These are phyloP conservation scores for Starmerella vaccinii DNA, from an alignment of 805 yeast genomes.

Conservation along the genomic window DNA sequence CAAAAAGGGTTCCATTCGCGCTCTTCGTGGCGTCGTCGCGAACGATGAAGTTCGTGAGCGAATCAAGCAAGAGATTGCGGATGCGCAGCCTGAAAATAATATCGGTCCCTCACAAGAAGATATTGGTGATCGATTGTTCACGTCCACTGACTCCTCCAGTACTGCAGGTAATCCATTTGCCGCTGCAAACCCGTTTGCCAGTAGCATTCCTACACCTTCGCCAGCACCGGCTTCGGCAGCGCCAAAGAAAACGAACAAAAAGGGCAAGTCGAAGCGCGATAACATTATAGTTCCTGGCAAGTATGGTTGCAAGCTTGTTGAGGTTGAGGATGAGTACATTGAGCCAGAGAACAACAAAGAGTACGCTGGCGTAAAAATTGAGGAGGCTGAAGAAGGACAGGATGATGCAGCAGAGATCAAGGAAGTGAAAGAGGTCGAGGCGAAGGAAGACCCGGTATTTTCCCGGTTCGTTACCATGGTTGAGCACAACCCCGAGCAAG, in stretches of 20 bases:
- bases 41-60: slow-evolving; percentile 38
- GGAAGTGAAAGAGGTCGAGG: slow-evolving; percentile 32
- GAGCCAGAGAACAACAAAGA: slow-evolving; percentile 35
- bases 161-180: slow-evolving; percentile 2
- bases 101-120: slow-evolving; percentile 7
- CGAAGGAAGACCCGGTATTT: slow-evolving; percentile 50
- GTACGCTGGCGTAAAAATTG: slow-evolving; percentile 35
- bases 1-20: slow-evolving; percentile 59
- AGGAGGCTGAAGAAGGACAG: slow-evolving; percentile 24
- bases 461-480: slow-evolving; percentile 66
- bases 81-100: slow-evolving; percentile 37
- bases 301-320: slow-evolving; percentile 58
- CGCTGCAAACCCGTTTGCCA: slow-evolving; percentile 19
- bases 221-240: neutral
- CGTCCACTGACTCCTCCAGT: neutral
- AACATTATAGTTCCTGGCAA: slow-evolving; percentile 33
- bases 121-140: slow-evolving; percentile 21
- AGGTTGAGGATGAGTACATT: slow-evolving; percentile 61
- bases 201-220: neutral
- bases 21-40: slow-evolving; percentile 63
- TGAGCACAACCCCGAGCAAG: slow-evolving; percentile 76
- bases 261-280: slow-evolving; percentile 8
- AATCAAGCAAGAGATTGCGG: slow-evolving; percentile 33
- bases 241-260: slow-evolving; percentile 4
- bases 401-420: slow-evolving; percentile 12